A percentile compares a stretch with the other conserved stretches of the same genome.
phyloP scores from a whole-genome alignment of 371 early-diverging fungal genomes.

The Mortierella sp. region DNA sequence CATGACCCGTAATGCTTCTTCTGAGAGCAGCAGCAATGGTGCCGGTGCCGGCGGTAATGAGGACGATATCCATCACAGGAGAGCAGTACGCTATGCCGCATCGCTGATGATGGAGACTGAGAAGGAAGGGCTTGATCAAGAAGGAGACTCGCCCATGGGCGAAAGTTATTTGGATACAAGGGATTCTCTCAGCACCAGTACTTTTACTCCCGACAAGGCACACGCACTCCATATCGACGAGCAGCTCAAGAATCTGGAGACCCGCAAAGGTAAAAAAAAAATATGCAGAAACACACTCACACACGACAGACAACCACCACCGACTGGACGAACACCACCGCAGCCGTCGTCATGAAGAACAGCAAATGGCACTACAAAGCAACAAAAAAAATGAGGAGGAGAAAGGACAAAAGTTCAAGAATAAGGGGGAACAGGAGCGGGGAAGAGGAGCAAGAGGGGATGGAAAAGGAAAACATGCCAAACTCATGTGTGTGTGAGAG shows the following conservation, averaged over 20 bases:
- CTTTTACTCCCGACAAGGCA: constrained; percentile 43
- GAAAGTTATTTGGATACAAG: constrained; percentile 26
- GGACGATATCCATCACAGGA: constrained; percentile 27
- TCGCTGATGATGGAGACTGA: constrained; percentile 38
- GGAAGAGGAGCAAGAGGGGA: constrained; percentile 5
- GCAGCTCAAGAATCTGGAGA: constrained; percentile 56
- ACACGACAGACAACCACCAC: not conserved
- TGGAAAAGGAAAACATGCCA: not conserved
- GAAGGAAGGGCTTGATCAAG: constrained; percentile 34
- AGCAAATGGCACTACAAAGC: not conserved
- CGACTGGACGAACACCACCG: not conserved
- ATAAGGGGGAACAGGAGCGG: constrained; percentile 8
- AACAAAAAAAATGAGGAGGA: not conserved
- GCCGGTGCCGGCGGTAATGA: not conserved
- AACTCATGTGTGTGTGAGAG: not conserved
- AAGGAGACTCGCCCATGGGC: constrained; percentile 58
- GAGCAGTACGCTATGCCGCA: constrained; percentile 9
- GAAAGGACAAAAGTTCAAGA: not conserved
- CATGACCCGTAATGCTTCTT: constrained; percentile 47
- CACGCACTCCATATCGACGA: constrained; percentile 54
- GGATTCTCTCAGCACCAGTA: constrained; percentile 24
- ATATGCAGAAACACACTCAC: not conserved
- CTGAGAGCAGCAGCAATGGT: not conserved
- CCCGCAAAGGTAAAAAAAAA: constrained; percentile 47
- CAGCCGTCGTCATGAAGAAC: not conserved